Conservation (phyloP, 805 yeast genomes). For the Candida boleticola region DNA sequence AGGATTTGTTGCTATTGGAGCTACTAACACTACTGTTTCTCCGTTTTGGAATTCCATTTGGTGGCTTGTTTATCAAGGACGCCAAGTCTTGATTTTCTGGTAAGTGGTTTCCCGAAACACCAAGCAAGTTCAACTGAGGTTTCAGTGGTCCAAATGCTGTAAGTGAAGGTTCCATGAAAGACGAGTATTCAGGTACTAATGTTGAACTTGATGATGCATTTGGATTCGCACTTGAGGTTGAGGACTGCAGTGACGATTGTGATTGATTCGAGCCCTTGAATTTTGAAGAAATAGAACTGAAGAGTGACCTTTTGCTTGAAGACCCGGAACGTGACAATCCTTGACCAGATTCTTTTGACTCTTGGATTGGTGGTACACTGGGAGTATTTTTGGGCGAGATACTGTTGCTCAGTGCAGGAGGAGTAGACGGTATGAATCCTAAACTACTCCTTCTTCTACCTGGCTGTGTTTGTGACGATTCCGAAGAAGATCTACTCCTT, state of each 20-base stretch:
- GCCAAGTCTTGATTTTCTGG: slow-evolving; percentile 19
- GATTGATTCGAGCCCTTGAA: slow-evolving; percentile 20
- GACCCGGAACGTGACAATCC: slow-evolving; percentile 16
- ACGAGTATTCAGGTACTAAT: not conserved
- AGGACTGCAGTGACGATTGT: not conserved
- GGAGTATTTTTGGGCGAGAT: slow-evolving; percentile 14
- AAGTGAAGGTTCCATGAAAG: not conserved
- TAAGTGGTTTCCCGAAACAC: slow-evolving; percentile 7
- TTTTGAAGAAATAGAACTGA: slow-evolving; percentile 40
- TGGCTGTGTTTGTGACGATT: slow-evolving; percentile 11
- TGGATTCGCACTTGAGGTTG: not conserved
- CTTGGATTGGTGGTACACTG: slow-evolving; percentile 13
- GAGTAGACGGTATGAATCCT: slow-evolving; percentile 11
- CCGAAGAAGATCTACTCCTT: slow-evolving; percentile 26
- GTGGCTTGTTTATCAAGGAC: slow-evolving; percentile 23
- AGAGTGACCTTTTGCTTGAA: slow-evolving; percentile 22
- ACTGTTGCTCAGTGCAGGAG: slow-evolving; percentile 14
- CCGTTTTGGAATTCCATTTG: slow-evolving; percentile 19
- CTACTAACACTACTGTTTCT: slow-evolving; percentile 7
- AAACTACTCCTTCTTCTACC: slow-evolving; percentile 12
- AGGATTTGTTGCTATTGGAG: not conserved
- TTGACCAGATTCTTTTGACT: slow-evolving; percentile 10
- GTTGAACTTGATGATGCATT: too few species aligned
- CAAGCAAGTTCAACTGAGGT: slow-evolving; percentile 3
- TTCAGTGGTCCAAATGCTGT: not conserved